Base-by-base conservation (phyloP, 2,329 filamentous ascomycete genomes). In the Tolypocladium capitatum region DNA sequence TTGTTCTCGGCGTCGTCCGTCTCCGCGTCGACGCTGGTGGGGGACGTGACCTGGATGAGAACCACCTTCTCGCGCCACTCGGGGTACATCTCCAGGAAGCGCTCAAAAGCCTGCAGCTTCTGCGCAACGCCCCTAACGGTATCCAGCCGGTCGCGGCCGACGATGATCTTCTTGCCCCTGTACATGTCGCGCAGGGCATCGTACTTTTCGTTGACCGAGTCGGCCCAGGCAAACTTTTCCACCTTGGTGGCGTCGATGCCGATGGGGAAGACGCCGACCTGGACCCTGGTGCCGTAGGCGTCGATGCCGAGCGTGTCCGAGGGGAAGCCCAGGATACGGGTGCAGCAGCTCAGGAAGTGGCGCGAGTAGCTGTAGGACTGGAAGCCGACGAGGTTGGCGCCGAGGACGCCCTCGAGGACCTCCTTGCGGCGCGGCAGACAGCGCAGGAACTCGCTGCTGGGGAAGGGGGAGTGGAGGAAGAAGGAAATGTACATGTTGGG, bases 291-390 rank as follows among this genome's bases (percentile, higher is more conserved):
- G 8, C 90, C 91, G 59, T 91, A 94, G 4, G 87, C 86, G 62
- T 95, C 87, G 5, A 96, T 86, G 6, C 90, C 88, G 4, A 83
- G 81, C 1, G 81, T 81, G 50, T 90, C 89, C 0, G 88, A 94
- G 42, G 88, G 84, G 59, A 94, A 94, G n/a, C 86, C 86, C 8
- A 96, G 74, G 44, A 96, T 84, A 27, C 90, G 81, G 1, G 88
- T 94, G 67, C 90, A 96, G 68, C 90, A 96, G 54, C 88, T 95
- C 34, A 88, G 81, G 63, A 97, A 97, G 65, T 97, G 91, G 24
- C 90, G 81, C 14, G 90, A 91, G 65, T 95, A 97, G 64, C 89
- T 92, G 69, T 89, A 92, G 8, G 89, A 92, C 66, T 97, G 91
- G 69, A 97, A 96, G 1, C 89, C 90, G 52, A 97, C 80, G 71